Conservation (phyloP, 1,139 yeast species). For the Kodamaea fungicola region DNA sequence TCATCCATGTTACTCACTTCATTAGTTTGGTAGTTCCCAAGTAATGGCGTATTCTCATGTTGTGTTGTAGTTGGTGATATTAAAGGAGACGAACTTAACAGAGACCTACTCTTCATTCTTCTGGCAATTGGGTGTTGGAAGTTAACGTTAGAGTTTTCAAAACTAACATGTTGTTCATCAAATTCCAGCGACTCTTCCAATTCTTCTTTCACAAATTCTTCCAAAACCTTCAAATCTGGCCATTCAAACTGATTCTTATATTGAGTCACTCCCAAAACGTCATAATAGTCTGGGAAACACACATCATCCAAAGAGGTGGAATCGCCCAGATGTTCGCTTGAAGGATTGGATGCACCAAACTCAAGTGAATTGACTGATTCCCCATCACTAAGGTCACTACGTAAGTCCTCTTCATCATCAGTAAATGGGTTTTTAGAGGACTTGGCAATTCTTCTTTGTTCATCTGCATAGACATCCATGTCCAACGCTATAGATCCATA, state of each 20-base stretch:
- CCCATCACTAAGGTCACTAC: conserved; percentile 17
- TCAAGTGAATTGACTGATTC: conserved; percentile 32
- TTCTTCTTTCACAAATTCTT: conserved; percentile 76
- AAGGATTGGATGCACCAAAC: conserved; percentile 63
- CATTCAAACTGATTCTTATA: conserved; percentile 36
- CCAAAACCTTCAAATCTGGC: conserved; percentile 79
- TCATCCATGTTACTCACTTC: conserved; percentile 55
- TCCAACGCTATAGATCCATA: conserved; percentile 32
- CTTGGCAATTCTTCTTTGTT: conserved; percentile 26
- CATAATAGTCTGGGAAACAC: conserved; percentile 34
- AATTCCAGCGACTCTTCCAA: conserved; percentile 31
- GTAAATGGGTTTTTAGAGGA: conserved; percentile 14
- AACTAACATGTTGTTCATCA: conserved; percentile 12
- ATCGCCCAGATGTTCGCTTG: conserved; percentile 67
- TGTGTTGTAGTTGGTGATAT: conserved; percentile 5
- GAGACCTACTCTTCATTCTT: background rate
- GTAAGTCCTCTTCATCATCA: conserved; percentile 9
- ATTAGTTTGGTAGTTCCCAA: conserved; percentile 47
- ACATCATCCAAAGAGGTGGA: conserved; percentile 84
- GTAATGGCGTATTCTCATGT: conserved; percentile 25
- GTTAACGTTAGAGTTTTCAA: conserved; percentile 18
- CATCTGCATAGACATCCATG: conserved; percentile 39
- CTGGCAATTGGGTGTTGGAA: conserved; percentile 23
- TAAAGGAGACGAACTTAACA: conserved; percentile 1
- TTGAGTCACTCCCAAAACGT: conserved; percentile 21